A percentile compares a stretch with the other conserved stretches of the same genome.
Evolutionary conservation across 2,329 filamentous ascomycete genomes (phyloP).

Genomic region (Keithomyces neogunnii): DNA sequence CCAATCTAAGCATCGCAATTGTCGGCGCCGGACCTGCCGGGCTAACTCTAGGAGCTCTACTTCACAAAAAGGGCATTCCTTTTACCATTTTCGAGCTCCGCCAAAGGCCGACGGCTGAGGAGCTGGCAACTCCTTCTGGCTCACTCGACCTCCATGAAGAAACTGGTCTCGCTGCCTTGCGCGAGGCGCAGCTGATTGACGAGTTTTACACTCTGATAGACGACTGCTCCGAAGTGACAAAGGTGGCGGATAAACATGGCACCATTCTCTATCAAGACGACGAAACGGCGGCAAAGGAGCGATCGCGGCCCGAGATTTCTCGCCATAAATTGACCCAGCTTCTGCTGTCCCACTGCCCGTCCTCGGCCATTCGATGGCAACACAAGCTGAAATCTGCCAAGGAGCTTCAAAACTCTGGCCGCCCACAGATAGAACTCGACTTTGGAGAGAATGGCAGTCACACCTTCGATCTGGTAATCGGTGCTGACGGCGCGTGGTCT

Average conservation of each 20-base stretch:
- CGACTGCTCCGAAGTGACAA: constrained; percentile 11
- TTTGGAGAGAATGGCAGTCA: constrained; percentile 13
- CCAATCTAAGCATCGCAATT: constrained; percentile 28
- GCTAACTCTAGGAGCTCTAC: constrained; percentile 36
- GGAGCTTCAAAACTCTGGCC: constrained; percentile 6
- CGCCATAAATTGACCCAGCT: constrained; percentile 25
- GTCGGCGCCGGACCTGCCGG: constrained; percentile 37
- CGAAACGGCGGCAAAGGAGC: constrained; percentile 10
- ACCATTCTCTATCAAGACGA: constrained; percentile 16
- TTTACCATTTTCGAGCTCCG: constrained; percentile 28
- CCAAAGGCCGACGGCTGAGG: constrained; percentile 15
- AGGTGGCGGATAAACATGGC: constrained; percentile 15
- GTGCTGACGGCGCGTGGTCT: constrained; percentile 12
- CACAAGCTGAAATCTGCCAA: constrained; percentile 19
- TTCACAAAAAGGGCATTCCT: constrained; percentile 28
- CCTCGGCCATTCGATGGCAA: constrained; percentile 12
- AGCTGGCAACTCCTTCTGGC: constrained; percentile 24
- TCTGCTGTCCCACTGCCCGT: constrained; percentile 20
- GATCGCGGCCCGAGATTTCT: constrained; percentile 28
- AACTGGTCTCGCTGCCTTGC: constrained; percentile 35
- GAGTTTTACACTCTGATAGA: constrained; percentile 32
- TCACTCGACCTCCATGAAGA: constrained; percentile 40
- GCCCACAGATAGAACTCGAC: constrained; percentile 11
- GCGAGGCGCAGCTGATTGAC: constrained; percentile 33
- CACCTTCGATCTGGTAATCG: constrained; percentile 10